A percentile compares a stretch with the other conserved stretches of the same genome.
Conservation (phyloP, 1,284 basidiomycete species). For the Ceratobasidium sp. region DNA sequence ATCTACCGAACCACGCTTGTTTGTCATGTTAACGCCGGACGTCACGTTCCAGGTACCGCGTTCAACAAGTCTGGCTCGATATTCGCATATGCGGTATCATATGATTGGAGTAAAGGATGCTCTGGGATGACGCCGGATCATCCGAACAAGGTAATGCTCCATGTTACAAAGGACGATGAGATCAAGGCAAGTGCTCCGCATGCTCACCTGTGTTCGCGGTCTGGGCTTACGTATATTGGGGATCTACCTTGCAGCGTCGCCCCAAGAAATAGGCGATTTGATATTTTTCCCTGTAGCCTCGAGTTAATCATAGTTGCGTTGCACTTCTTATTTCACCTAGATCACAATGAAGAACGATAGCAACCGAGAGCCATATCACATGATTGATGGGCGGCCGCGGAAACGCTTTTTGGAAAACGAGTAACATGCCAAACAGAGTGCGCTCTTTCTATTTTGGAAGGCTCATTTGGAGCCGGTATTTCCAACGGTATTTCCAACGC, state of each 20-base stretch:
- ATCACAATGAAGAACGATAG: conserved; percentile 18
- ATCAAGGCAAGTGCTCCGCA: conserved; percentile 64
- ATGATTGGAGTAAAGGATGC: conserved; percentile 93
- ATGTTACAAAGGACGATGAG: conserved; percentile 91
- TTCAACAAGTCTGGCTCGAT: conserved; percentile 85
- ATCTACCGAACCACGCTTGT: conserved; percentile 48
- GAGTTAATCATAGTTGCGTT: conserved; percentile 3
- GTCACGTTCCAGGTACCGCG: conserved; percentile 63
- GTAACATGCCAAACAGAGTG: not conserved
- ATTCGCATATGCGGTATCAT: conserved; percentile 66
- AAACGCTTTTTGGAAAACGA: not conserved
- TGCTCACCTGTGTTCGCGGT: not conserved
- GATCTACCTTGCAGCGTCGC: conserved; percentile 28
- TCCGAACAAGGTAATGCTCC: conserved; percentile 90
- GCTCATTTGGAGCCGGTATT: not conserved
- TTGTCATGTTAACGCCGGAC: conserved; percentile 51
- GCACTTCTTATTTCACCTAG: not conserved
- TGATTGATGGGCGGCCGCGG: not conserved
- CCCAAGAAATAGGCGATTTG: conserved; percentile 40
- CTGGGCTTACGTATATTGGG: conserved; percentile 8
- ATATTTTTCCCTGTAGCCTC: not conserved
- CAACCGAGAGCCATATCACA: conserved; percentile 6
- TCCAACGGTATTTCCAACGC: conserved; percentile 1
- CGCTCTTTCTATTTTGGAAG: not conserved
- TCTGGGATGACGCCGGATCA: conserved; percentile 85